A percentile compares a stretch with the other conserved stretches of the same genome.
Evolutionary conservation across 148 eudicot species (phyloP).

Genomic region (Polygonum aviculare): DNA sequence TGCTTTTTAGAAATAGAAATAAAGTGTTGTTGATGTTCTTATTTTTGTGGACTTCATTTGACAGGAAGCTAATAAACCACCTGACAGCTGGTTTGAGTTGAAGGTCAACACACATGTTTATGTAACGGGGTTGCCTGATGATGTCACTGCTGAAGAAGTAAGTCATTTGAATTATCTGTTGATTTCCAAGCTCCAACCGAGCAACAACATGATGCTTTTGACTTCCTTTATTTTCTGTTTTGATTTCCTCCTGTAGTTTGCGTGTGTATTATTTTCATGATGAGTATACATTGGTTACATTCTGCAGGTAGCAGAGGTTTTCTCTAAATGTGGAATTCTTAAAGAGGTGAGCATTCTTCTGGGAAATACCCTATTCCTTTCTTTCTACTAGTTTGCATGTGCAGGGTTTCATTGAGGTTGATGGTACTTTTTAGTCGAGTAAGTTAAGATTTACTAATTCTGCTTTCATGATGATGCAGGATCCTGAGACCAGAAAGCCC

Average conservation of each 20-base stretch:
- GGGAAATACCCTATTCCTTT: neutral
- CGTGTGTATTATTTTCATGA: conserved; percentile 8
- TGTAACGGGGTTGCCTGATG: conserved; percentile 89
- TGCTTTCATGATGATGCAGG: conserved; percentile 32
- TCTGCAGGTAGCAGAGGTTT: conserved; percentile 79
- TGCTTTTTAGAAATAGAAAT: neutral
- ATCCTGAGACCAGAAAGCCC: conserved; percentile 90
- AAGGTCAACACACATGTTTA: conserved; percentile 88
- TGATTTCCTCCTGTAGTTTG: neutral
- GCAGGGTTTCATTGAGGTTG: neutral
- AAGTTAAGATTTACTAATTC: neutral
- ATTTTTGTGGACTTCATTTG: conserved; percentile 7
- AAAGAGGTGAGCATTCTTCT: conserved; percentile 54
- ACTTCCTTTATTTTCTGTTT: neutral
- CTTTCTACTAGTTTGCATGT: neutral
- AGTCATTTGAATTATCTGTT: conserved; percentile 8
- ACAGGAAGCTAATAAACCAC: conserved; percentile 93
- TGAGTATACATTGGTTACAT: neutral
- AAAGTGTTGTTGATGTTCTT: neutral
- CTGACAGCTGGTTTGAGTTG: conserved; percentile 94
- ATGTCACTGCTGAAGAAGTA: conserved; percentile 91
- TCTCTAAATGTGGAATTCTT: conserved; percentile 91
- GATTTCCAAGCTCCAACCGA: neutral
- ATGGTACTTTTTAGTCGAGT: neutral
- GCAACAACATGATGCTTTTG: neutral